Conservation (phyloP, 495 filamentous ascomycete species). For the Symbiotaphrina buchneri region DNA sequence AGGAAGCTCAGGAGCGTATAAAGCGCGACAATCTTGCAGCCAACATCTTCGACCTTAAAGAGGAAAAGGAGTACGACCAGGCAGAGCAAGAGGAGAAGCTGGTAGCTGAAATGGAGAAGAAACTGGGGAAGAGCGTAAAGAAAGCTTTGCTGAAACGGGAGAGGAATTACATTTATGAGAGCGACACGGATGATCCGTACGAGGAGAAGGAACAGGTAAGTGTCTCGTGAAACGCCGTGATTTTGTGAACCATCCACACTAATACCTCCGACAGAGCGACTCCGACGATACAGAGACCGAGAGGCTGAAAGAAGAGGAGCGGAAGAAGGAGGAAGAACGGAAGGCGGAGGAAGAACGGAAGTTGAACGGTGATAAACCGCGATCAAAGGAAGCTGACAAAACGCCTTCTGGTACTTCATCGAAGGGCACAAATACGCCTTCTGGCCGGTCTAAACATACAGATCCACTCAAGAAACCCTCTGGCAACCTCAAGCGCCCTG, state of each 20-base stretch:
- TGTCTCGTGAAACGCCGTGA: neutral
- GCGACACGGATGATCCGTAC: constrained; percentile 30
- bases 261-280: constrained; percentile 8
- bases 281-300: constrained; percentile 22
- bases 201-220: neutral
- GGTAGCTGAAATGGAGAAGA: constrained; percentile 40
- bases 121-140: constrained; percentile 48
- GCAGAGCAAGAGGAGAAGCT: constrained; percentile 48
- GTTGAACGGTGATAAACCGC: constrained; percentile 12
- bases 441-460: constrained; percentile 27
- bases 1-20: constrained; percentile 65
- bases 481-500: constrained; percentile 51
- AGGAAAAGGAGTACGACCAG: constrained; percentile 68
- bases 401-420: constrained; percentile 34
- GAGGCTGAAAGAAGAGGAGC: constrained; percentile 42
- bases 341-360: constrained; percentile 18
- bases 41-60: constrained; percentile 64
- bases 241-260: neutral
- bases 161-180: constrained; percentile 64
- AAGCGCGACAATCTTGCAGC: constrained; percentile 74
- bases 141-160: constrained; percentile 70
- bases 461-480: constrained; percentile 22
- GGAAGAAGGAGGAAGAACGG: constrained; percentile 43
- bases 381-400: constrained; percentile 15
- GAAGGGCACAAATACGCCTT: constrained; percentile 56